phyloP scores from a whole-genome alignment of 257 asterid species.

The Thymus quinquecostatus region DNA sequence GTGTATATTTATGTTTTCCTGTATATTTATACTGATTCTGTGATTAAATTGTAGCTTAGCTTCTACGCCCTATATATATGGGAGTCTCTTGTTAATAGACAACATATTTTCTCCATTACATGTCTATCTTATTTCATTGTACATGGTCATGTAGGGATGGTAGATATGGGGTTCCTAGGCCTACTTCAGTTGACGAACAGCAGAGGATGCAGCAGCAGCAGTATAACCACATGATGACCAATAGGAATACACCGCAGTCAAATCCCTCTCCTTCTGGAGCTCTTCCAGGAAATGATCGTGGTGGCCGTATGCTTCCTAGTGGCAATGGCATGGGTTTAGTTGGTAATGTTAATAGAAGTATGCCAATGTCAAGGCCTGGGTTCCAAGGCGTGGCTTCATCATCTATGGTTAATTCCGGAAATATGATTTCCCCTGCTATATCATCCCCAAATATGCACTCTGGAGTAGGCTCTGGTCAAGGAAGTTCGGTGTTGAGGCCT shows the following conservation, averaged over 20 bases:
- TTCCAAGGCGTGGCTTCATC: conserved; percentile 73
- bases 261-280: conserved; percentile 65
- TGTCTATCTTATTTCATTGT: no score
- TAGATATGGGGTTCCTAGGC: conserved; percentile 66
- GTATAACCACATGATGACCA: conserved; percentile 63
- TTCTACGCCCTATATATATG: no score
- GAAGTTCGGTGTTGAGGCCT: conserved; percentile 65
- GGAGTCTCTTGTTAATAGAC: no score
- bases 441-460: conserved; percentile 66
- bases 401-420: conserved; percentile 67
- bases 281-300: conserved; percentile 71
- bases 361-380: conserved; percentile 76
- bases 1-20: no score
- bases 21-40: no score
- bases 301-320: conserved; percentile 63
- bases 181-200: conserved; percentile 78
- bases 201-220: conserved; percentile 84
- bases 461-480: conserved; percentile 71
- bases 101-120: no score
- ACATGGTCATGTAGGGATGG: conserved; percentile 58
- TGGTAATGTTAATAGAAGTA: conserved; percentile 62
- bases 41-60: no score
- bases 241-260: conserved; percentile 61
- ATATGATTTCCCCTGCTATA: conserved; percentile 68
- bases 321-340: conserved; percentile 63